These are phyloP conservation scores for Candida chilensis DNA, from an alignment of 805 yeast species.

Conservation along the genomic window DNA sequence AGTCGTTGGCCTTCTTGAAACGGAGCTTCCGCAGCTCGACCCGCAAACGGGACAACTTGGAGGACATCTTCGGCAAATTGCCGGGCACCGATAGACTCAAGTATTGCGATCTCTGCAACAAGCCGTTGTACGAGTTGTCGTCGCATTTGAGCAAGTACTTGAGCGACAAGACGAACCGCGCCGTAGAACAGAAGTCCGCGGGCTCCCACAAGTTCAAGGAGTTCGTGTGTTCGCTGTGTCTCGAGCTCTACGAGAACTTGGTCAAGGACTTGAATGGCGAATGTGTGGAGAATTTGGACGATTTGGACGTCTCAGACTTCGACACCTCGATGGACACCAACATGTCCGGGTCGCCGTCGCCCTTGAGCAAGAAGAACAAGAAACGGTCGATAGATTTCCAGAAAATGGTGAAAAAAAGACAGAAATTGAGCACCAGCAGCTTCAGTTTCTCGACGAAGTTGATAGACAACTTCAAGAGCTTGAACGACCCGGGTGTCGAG, in stretches of 20 bases:
- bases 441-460: neutral
- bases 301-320: constrained; percentile 3
- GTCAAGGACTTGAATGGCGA: constrained; percentile 1
- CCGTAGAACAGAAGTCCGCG: too few species aligned
- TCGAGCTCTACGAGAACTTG: constrained; percentile 40
- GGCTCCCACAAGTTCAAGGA: constrained; percentile 31
- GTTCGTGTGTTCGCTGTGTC: constrained; percentile 56
- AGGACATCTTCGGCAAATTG: constrained; percentile 21
- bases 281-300: constrained; percentile 3
- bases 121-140: constrained; percentile 55
- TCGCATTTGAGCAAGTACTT: too few species aligned
- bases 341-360: neutral
- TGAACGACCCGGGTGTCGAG: constrained; percentile 1
- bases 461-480: neutral
- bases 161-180: too few species aligned
- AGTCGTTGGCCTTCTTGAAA: too few species aligned
- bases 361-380: too few species aligned
- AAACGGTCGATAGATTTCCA: too few species aligned
- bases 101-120: constrained; percentile 62
- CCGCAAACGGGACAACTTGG: neutral
- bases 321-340: neutral
- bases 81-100: constrained; percentile 29
- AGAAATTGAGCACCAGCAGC: neutral
- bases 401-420: too few species aligned
- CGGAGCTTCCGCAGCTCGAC: constrained; percentile 4